phyloP scores from a whole-genome alignment of 208 protist genomes.

The Porcisia hertigi region DNA sequence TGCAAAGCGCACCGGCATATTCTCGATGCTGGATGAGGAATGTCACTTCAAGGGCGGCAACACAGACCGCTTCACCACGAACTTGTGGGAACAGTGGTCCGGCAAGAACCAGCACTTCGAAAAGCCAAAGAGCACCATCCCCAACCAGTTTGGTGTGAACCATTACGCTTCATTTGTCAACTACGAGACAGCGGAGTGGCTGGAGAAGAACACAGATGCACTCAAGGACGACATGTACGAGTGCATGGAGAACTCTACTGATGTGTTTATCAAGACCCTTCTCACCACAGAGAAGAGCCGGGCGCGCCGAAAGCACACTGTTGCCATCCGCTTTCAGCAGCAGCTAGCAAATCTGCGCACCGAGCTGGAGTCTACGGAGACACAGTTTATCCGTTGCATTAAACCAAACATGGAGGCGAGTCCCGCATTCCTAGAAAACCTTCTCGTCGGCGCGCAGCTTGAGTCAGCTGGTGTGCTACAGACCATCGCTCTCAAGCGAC shows the following conservation, averaged over 20 bases:
- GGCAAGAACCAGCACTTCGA: constrained; percentile 76
- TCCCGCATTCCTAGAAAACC: constrained; percentile 66
- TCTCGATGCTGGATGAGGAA: constrained; percentile 92
- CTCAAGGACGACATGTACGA: constrained; percentile 86
- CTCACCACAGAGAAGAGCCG: constrained; percentile 43
- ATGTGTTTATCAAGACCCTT: constrained; percentile 68
- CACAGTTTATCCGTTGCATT: constrained; percentile 95
- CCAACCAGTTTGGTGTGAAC: constrained; percentile 87
- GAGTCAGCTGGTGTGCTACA: constrained; percentile 90
- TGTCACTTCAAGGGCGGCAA: constrained; percentile 82
- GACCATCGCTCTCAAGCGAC: constrained; percentile 90
- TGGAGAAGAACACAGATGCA: constrained; percentile 92
- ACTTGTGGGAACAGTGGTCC: constrained; percentile 68
- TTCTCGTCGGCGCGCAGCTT: constrained; percentile 85
- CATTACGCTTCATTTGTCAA: constrained; percentile 92
- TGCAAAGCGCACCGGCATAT: constrained; percentile 72
- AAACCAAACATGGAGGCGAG: constrained; percentile 89
- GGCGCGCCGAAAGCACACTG: constrained; percentile 72
- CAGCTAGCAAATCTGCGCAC: constrained; percentile 75
- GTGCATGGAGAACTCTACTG: constrained; percentile 42
- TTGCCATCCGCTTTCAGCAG: constrained; percentile 79
- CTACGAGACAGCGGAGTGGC: constrained; percentile 88
- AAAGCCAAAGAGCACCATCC: constrained; percentile 80
- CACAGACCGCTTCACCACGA: constrained; percentile 69
- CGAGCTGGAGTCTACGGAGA: constrained; percentile 85